Percentiles rank a stretch among this genome's conserved stretches.
Conservation (phyloP, 1,139 yeast species). For the Geotrichum klebahnii region DNA sequence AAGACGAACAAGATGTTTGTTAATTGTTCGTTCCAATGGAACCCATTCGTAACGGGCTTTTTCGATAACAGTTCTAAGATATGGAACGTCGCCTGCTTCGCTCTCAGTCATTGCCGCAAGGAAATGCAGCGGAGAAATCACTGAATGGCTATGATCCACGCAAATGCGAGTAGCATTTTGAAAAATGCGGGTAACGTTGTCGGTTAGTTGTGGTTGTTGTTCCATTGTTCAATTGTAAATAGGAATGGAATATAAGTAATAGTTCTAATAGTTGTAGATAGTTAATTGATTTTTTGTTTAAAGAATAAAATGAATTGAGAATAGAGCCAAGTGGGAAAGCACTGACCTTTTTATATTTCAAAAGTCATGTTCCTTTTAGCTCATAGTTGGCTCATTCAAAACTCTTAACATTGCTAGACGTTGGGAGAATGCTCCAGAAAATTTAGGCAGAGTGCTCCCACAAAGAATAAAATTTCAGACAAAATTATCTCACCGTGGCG, state of each 20-base stretch:
- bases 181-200: conserved; percentile 80
- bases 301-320: not conserved
- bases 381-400: too few species aligned
- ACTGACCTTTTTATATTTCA: not conserved
- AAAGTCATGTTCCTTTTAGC: not conserved
- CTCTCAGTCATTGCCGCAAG: conserved; percentile 84
- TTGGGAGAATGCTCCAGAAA: conserved; percentile 11
- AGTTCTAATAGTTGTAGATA: not conserved
- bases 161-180: conserved; percentile 79
- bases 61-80: conserved; percentile 78
- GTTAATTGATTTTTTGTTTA: not conserved
- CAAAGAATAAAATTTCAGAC: not conserved
- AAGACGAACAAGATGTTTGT: conserved; percentile 71
- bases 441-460: not conserved
- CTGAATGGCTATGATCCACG: conserved; percentile 76
- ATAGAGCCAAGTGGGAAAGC: not conserved
- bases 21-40: conserved; percentile 70
- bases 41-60: conserved; percentile 89
- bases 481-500: too few species aligned
- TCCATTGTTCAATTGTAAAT: conserved; percentile 15
- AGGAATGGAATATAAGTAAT: conserved; percentile 3
- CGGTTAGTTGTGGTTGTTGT: conserved; percentile 51
- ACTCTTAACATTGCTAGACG: not conserved
- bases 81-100: conserved; percentile 34
- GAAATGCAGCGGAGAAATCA: conserved; percentile 78